Percentiles rank a stretch among this genome's conserved stretches.
Evolutionary conservation across 2,329 filamentous ascomycete genomes (phyloP).

Genomic region (Keithomyces neogunnii): DNA sequence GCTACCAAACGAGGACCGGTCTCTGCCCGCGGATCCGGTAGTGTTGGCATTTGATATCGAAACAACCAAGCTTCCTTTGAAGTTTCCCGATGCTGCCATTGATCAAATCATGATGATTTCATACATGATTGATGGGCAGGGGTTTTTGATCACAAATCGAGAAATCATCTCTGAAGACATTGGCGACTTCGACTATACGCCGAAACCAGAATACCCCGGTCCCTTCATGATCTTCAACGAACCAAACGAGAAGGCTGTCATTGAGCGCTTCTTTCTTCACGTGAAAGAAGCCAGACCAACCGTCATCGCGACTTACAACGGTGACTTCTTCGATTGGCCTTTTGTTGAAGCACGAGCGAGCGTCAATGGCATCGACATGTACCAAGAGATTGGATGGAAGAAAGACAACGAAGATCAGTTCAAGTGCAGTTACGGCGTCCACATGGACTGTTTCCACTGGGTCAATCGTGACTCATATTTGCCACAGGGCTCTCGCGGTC

Average conservation of each 20-base stretch:
- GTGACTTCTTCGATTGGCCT: conserved; percentile 99
- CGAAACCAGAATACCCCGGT: conserved; percentile 89
- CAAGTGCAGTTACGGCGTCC: conserved; percentile 89
- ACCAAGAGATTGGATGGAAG: conserved; percentile 92
- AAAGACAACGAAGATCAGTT: conserved; percentile 96
- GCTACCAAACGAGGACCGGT: conserved; percentile 74
- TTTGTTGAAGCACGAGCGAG: conserved; percentile 92
- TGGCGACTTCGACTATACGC: conserved; percentile 95
- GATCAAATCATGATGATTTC: conserved; percentile 99
- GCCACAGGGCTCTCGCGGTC: conserved; percentile 89
- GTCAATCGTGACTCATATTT: conserved; percentile 98
- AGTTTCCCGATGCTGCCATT: conserved; percentile 89
- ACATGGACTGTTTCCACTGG: conserved; percentile 99
- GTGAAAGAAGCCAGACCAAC: conserved; percentile 92
- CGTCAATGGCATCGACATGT: conserved; percentile 97
- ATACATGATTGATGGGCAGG: conserved; percentile 99
- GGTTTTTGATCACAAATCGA: conserved; percentile 94
- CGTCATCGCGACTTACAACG: conserved; percentile 99
- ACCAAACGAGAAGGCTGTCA: conserved; percentile 75
- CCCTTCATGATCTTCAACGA: conserved; percentile 99
- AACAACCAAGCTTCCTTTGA: conserved; percentile 88
- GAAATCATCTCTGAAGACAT: conserved; percentile 98
- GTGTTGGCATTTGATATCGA: conserved; percentile 99
- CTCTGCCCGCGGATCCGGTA: conserved; percentile 90
- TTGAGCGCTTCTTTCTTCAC: conserved; percentile 91